A percentile compares a stretch with the other conserved stretches of the same genome.
phyloP scores from a whole-genome alignment of 768 basidiomycete species.

The Tremella fuciformis region DNA sequence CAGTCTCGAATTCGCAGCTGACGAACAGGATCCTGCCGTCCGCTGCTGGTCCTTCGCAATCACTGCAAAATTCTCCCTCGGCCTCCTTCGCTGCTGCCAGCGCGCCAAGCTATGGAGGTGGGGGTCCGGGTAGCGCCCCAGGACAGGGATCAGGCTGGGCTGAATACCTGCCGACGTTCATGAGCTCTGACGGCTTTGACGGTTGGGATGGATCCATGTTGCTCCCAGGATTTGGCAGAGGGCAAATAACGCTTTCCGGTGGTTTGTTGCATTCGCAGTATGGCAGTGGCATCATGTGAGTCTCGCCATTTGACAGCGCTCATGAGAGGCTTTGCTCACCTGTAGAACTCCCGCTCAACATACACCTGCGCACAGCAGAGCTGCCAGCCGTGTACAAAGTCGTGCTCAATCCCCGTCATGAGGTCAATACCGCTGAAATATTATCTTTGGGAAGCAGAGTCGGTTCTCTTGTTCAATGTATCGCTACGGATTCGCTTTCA shows the following conservation, averaged over 20 bases:
- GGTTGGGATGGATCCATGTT: constrained; percentile 50
- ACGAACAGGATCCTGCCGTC: constrained; percentile 42
- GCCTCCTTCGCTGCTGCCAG: constrained; percentile 11
- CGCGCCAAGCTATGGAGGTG: not conserved
- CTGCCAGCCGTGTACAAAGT: constrained; percentile 31
- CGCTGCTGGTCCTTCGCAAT: constrained; percentile 41
- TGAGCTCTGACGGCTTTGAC: constrained; percentile 43
- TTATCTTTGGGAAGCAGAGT: not conserved
- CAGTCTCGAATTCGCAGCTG: not conserved
- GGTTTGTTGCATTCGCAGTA: constrained; percentile 43
- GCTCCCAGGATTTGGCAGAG: constrained; percentile 45
- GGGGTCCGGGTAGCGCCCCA: not conserved
- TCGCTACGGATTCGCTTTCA: not conserved
- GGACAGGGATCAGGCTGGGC: constrained; percentile 32
- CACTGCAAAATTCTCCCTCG: constrained; percentile 34
- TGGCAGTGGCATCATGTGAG: constrained; percentile 49
- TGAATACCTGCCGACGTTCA: constrained; percentile 43
- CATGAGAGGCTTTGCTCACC: not conserved
- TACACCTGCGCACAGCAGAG: constrained; percentile 37
- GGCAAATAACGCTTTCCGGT: constrained; percentile 41
- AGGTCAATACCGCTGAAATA: not conserved
- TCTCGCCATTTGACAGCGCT: constrained; percentile 4
- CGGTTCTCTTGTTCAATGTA: not conserved
- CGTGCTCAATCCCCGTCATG: constrained; percentile 29
- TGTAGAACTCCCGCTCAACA: constrained; percentile 42